These are phyloP conservation scores for Tubosaeta brunneosetosa DNA, from an alignment of 768 basidiomycete species.

Conservation along the genomic window DNA sequence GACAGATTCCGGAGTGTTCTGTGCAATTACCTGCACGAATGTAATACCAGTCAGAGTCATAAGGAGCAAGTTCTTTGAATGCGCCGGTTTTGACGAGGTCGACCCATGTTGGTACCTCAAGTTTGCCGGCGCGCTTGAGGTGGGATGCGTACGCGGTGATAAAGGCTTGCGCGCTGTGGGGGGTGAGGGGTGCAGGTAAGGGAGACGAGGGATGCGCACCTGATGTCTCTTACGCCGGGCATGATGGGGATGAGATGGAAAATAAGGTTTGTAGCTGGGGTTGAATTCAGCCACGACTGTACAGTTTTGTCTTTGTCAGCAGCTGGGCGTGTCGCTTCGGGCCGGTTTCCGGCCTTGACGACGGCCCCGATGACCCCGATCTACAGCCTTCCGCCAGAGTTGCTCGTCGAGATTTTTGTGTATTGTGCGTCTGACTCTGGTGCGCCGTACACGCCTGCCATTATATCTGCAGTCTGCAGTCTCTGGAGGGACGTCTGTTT, in stretches of 20 bases:
- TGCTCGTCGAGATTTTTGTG: slow-evolving; percentile 59
- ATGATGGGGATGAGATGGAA: slow-evolving; percentile 47
- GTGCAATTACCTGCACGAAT: slow-evolving; percentile 82
- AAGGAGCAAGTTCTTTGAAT: slow-evolving; percentile 97
- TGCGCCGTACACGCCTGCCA: slow-evolving; percentile 46
- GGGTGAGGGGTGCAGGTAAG: background rate
- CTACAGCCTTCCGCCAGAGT: slow-evolving; percentile 48
- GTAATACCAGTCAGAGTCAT: slow-evolving; percentile 99
- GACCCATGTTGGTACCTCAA: slow-evolving; percentile 98
- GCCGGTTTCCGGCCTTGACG: background rate
- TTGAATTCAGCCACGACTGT: slow-evolving; percentile 36
- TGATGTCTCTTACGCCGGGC: slow-evolving; percentile 82
- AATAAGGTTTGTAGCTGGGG: slow-evolving; percentile 34
- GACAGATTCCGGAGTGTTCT: background rate
- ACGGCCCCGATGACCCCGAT: slow-evolving; percentile 14
- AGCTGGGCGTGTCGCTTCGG: background rate
- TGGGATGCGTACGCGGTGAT: slow-evolving; percentile 93
- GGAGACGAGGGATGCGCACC: slow-evolving; percentile 36
- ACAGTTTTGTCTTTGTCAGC: slow-evolving; percentile 43
- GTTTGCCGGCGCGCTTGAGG: slow-evolving; percentile 97
- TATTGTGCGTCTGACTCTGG: slow-evolving; percentile 29
- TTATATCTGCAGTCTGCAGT: slow-evolving; percentile 49
- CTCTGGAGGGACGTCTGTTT: slow-evolving; percentile 55
- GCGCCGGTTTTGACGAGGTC: slow-evolving; percentile 98
- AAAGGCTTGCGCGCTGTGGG: slow-evolving; percentile 81